Conservation (phyloP, 2,329 filamentous ascomycete genomes). For the Pseudogymnoascus sp. region DNA sequence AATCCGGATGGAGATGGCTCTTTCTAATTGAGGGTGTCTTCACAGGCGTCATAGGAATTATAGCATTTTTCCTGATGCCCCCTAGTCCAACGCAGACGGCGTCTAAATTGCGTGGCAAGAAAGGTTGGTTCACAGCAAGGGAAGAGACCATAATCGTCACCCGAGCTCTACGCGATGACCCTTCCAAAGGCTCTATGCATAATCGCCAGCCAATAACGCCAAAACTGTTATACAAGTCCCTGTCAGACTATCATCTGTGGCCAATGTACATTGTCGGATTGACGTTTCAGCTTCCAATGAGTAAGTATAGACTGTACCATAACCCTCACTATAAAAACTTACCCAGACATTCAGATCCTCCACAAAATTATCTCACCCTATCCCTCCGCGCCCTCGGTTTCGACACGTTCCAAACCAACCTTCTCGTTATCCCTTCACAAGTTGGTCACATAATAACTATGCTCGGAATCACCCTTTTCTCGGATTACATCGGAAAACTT, state of each 20-base stretch:
- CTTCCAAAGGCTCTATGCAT: constrained; percentile 41
- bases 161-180: constrained; percentile 44
- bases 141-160: constrained; percentile 59
- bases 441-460: constrained; percentile 40
- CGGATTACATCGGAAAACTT: constrained; percentile 42
- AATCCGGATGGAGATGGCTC: constrained; percentile 35
- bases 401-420: constrained; percentile 52
- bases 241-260: constrained; percentile 48
- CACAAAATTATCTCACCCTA: constrained; percentile 50
- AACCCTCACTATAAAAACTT: constrained; percentile 5
- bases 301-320: not conserved
- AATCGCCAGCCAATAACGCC: constrained; percentile 42
- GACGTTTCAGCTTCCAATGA: constrained; percentile 44
- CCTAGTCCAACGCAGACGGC: constrained; percentile 26
- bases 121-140: constrained; percentile 54
- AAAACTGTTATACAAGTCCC: constrained; percentile 36
- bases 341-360: constrained; percentile 25
- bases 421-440: constrained; percentile 53
- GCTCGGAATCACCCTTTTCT: constrained; percentile 30
- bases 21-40: constrained; percentile 22
- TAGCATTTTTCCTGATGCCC: constrained; percentile 21
- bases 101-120: constrained; percentile 49
- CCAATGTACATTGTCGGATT: constrained; percentile 38
- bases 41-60: constrained; percentile 21
- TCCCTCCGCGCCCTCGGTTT: constrained; percentile 51